Evolutionary conservation across 2,329 filamentous ascomycete genomes (phyloP), one percentile per base, ranked within the genome.

Genomic region (Exserohilum turcica): DNA sequence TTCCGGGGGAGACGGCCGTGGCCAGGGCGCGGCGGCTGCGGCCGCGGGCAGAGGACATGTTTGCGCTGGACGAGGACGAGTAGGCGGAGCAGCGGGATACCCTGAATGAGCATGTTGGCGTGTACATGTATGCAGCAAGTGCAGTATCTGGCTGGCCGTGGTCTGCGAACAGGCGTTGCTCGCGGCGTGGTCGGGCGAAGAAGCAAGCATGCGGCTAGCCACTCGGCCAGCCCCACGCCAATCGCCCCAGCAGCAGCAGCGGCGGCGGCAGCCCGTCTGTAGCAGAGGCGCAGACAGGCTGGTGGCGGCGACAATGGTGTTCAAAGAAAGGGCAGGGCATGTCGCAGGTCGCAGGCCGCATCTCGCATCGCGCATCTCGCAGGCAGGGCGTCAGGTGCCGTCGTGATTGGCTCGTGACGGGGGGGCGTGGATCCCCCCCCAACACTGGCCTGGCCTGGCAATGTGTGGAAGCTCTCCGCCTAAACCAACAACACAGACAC

Each of bases 11-110:
- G 59, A 70, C 71, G 1, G 67, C 68, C 31, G 72, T 72, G 9
- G 72, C 72, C 28, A 66, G 71, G 38, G 72, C 72, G 56, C 64
- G 68, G 5, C 58, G 71, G 13, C 53, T 68, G 13, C 61, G 74
- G 37, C 73, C 74, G 6, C 71, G 62, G 43, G 73, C 74, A 5
- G 72, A 74, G 52, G 74, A 76, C 52, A 75, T 76, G 72, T 76
- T 76, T 62, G 71, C 64, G 10, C 66, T 67, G 9, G 70, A 73
- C 18, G 66, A 64, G 19, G 48, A 46, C 13, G 43, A 52, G 31
- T n/a, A 45, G 33, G 24, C 18, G 24, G 24, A 2, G 13, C 6
- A 12, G 5, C 13, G 46, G 49, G 52, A 58, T 58, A 55, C 40
- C 55, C 44, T 36, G 29, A 43, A 42, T 18, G 43, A 36, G 31